Conservation (phyloP, 1,284 basidiomycete species). For the Ganoderma sinense region DNA sequence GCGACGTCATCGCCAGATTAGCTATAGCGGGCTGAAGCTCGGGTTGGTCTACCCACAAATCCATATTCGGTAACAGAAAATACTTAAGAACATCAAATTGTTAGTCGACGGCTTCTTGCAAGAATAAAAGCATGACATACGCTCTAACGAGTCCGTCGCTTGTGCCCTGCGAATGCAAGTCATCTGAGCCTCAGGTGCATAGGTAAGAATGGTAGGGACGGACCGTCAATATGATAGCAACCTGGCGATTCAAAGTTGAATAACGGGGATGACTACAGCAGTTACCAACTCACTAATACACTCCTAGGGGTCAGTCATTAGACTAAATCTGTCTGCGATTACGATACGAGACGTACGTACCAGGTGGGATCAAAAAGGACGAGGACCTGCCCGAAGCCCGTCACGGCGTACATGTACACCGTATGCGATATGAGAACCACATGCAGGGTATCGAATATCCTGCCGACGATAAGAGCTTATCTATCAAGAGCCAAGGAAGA, state of each 20-base stretch:
- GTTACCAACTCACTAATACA: not conserved
- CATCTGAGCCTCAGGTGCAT: not conserved
- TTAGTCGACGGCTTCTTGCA: not conserved
- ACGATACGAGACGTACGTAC: not conserved
- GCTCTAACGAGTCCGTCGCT: conserved; percentile 8
- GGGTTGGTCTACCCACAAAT: conserved; percentile 7
- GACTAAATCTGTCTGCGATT: not conserved
- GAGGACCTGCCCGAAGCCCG: conserved; percentile 1
- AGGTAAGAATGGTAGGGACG: not conserved
- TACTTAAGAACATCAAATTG: not conserved
- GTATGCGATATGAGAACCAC: conserved; percentile 16
- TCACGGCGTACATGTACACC: conserved; percentile 21
- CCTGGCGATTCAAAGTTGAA: not conserved
- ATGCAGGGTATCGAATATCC: conserved; percentile 23
- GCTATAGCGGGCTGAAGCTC: not conserved
- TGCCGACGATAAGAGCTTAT: not conserved
- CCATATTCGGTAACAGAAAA: conserved; percentile 22
- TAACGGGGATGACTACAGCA: not conserved
- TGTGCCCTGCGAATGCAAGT: not conserved
- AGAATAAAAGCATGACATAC: not conserved
- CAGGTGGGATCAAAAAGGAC: conserved; percentile 8
- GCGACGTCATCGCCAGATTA: not conserved
- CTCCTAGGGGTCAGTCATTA: not conserved
- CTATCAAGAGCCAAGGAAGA: not conserved
- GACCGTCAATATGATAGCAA: not conserved